Conservation (phyloP, 306 rosid genomes). For the Acmispon strigosus region DNA sequence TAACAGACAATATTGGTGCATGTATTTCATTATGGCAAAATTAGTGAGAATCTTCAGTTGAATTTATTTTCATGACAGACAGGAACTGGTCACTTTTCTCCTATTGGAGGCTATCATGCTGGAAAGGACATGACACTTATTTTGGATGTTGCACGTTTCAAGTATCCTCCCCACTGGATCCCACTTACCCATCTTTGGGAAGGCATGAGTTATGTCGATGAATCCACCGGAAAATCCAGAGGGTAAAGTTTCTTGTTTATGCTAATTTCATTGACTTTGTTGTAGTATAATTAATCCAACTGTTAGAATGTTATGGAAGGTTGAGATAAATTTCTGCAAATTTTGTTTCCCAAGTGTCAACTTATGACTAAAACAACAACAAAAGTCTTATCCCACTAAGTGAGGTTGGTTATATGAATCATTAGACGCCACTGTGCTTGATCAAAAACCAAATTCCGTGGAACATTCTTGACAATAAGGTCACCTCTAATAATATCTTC, state of each 20-base stretch:
- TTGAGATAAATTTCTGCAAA: background rate
- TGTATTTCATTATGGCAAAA: background rate
- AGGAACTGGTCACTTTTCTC: constrained; percentile 95
- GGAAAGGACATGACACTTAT: constrained; percentile 83
- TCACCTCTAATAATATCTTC: too few species aligned
- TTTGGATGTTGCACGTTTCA: constrained; percentile 93
- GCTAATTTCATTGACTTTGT: background rate
- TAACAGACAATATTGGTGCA: background rate
- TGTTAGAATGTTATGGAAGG: background rate
- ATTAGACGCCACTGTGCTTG: too few species aligned
- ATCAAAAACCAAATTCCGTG: too few species aligned
- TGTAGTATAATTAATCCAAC: background rate
- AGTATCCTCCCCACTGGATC: constrained; percentile 99
- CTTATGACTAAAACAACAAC: too few species aligned
- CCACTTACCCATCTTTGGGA: constrained; percentile 82
- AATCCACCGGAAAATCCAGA: constrained; percentile 53
- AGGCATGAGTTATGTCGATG: constrained; percentile 68
- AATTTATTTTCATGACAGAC: constrained; percentile 44
- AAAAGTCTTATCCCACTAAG: too few species aligned
- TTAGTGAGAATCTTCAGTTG: background rate
- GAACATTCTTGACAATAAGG: too few species aligned
- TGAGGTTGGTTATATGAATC: too few species aligned
- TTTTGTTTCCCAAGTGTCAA: background rate
- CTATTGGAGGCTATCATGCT: constrained; percentile 89
- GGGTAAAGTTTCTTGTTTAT: constrained; percentile 49